Conservation (phyloP, 805 yeast genomes). For the Saturnispora saitoi region DNA sequence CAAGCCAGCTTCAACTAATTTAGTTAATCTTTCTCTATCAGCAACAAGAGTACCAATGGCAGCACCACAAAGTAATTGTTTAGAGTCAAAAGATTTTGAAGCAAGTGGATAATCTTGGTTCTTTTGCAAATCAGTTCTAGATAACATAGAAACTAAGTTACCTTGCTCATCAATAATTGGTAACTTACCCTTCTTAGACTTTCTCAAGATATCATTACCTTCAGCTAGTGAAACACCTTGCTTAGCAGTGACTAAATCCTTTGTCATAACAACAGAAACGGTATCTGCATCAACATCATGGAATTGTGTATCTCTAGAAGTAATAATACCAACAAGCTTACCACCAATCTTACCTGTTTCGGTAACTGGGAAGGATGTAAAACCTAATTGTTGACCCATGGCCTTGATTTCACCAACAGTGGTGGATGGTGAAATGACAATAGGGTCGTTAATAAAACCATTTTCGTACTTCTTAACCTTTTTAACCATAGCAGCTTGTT, state of each 20-base stretch:
- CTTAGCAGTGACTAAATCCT: constrained; percentile 73
- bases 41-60: constrained; percentile 91
- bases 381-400: constrained; percentile 69
- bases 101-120: constrained; percentile 91
- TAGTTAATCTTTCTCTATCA: constrained; percentile 75
- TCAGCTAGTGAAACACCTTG: constrained; percentile 73
- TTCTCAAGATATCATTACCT: constrained; percentile 86
- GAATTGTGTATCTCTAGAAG: constrained; percentile 96
- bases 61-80: constrained; percentile 97
- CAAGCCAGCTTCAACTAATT: constrained; percentile 90
- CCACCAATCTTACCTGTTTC: constrained; percentile 83
- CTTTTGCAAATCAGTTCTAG: constrained; percentile 95
- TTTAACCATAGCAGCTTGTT: constrained; percentile 97
- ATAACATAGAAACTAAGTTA: constrained; percentile 76
- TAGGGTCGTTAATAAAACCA: constrained; percentile 93
- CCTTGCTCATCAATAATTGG: constrained; percentile 80
- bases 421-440: constrained; percentile 66
- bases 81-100: constrained; percentile 84
- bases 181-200: constrained; percentile 94
- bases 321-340: constrained; percentile 88
- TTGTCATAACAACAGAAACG: constrained; percentile 82
- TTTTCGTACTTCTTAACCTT: constrained; percentile 95
- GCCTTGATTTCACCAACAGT: constrained; percentile 76
- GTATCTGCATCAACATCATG: constrained; percentile 58
- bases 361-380: constrained; percentile 98